These are phyloP conservation scores for Paratinospora sagittata DNA, from an alignment of 164 flowering plant genomes.

Conservation along the genomic window DNA sequence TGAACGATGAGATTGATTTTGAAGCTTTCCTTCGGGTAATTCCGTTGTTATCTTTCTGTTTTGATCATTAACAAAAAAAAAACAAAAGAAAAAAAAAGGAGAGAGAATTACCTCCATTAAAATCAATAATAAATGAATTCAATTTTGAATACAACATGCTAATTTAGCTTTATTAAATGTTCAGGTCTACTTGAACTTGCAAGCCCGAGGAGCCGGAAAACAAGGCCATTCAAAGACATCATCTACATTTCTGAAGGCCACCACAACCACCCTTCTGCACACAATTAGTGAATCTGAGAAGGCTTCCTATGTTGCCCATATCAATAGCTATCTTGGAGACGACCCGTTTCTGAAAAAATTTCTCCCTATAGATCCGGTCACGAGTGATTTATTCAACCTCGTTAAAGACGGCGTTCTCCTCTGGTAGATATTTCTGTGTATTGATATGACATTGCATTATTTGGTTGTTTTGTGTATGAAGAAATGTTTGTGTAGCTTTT, in stretches of 20 bases:
- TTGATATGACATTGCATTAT: conserved; percentile 10
- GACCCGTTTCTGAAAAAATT: conserved; percentile 69
- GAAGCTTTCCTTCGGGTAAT: conserved; percentile 75
- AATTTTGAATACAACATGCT: background rate
- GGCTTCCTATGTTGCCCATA: conserved; percentile 72
- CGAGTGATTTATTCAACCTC: conserved; percentile 66
- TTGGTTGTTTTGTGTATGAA: too few relatives aligned
- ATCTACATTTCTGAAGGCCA: conserved; percentile 71
- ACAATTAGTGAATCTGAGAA: conserved; percentile 77
- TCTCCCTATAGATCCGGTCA: conserved; percentile 68
- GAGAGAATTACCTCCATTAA: too few relatives aligned
- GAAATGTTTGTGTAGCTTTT: conserved; percentile 7
- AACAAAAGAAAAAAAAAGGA: too few relatives aligned
- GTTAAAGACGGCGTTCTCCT: conserved; percentile 89
- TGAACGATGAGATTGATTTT: conserved; percentile 57
- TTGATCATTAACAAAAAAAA: background rate
- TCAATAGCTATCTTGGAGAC: conserved; percentile 78
- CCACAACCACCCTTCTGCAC: conserved; percentile 74
- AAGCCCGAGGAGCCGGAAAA: conserved; percentile 49
- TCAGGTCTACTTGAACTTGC: conserved; percentile 64
- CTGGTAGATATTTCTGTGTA: conserved; percentile 43
- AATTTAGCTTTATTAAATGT: conserved; percentile 3
- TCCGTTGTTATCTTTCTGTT: background rate
- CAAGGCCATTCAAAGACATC: conserved; percentile 46
- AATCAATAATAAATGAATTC: background rate